Base-by-base conservation (phyloP, 2,329 filamentous ascomycete genomes). In the Exophiala alcalophila region DNA sequence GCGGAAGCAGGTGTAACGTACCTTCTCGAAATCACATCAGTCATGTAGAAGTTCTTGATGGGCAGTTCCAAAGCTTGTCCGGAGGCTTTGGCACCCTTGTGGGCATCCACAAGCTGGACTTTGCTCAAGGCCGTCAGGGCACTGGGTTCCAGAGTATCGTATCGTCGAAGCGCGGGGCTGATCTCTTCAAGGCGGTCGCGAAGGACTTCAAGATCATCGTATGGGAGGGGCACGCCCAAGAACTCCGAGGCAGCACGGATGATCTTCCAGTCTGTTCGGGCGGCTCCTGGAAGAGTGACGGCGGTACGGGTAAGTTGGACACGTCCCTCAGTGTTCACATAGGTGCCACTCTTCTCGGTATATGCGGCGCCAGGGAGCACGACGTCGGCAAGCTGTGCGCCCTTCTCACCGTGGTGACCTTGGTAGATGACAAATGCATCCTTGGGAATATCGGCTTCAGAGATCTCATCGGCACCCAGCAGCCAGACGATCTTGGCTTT, bases 181-280 rank as follows among this genome's bases (percentile, higher is more conserved):
- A 98, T 91, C 71, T 97, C 88, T 51, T 83, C 81, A 87, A 97
- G 94, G 58, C 92, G 86, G 66, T 96, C 89, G 44, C 92, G 81
- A 38, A 98, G 78, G 59, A 81, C 78, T 54, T 92, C 85, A 36
- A 98, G 78, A 61, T 97, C 89, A 59, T 98, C 91, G 62, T 97
- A 98, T 15, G 89, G 86, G 39, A 98, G 78, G 54, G 90, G 84
- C 19, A 75, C 81, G 48, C 86, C 87, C 11, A 98, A 76, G 71
- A 94, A 96, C 69, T 97, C 92, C 61, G 86, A 92, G 43, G 78
- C 81, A 12, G 92, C 92, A 53, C 92, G 87, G 57, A 98, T 82
- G 61, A 98, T 97, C 80, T 97, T 98, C 92, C 92, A 98, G 71
- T 98, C 92, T 52, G 92, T 91, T 61, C 92, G 81, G 43, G 91